Percentiles rank a stretch among this genome's conserved stretches.
Conservation (phyloP, 306 rosid genomes). For the Cucumis melo region DNA sequence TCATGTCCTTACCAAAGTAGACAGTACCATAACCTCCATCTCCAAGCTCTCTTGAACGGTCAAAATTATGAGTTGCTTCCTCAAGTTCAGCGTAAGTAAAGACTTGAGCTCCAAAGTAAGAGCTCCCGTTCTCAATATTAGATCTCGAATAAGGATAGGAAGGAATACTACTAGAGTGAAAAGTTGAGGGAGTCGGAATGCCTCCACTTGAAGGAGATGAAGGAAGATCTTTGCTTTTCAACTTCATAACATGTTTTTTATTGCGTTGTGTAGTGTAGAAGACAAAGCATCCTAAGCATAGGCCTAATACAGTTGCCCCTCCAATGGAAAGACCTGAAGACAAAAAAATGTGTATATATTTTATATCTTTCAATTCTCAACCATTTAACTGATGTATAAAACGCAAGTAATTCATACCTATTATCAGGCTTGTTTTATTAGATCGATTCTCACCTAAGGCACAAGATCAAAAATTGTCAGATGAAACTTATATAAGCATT, state of each 20-base stretch:
- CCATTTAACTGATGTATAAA: not conserved
- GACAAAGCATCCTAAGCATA: conserved; percentile 16
- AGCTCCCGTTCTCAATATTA: conserved; percentile 32
- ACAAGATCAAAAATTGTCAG: not conserved
- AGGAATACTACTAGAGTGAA: conserved; percentile 35
- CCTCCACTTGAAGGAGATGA: conserved; percentile 38
- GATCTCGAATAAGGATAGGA: conserved; percentile 41
- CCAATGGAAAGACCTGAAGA: conserved; percentile 30
- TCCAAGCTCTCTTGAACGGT: conserved; percentile 63
- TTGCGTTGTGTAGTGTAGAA: conserved; percentile 13
- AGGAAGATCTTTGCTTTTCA: conserved; percentile 28
- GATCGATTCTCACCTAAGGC: conserved; percentile 1
- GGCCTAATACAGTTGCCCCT: conserved; percentile 26
- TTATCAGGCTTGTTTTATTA: not conserved
- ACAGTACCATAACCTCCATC: conserved; percentile 95
- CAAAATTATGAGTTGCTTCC: conserved; percentile 65
- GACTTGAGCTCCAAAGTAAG: conserved; percentile 73
- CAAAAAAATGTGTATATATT: no score
- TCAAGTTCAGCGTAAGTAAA: conserved; percentile 65
- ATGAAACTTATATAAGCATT: not conserved
- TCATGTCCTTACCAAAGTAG: conserved; percentile 46
- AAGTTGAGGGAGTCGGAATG: conserved; percentile 22
- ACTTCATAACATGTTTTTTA: conserved; percentile 19
- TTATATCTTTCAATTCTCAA: not conserved
- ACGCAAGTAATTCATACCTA: not conserved